Conservation (phyloP, 139 green algal species). For the Chlamydomonas sphaeroides region DNA sequence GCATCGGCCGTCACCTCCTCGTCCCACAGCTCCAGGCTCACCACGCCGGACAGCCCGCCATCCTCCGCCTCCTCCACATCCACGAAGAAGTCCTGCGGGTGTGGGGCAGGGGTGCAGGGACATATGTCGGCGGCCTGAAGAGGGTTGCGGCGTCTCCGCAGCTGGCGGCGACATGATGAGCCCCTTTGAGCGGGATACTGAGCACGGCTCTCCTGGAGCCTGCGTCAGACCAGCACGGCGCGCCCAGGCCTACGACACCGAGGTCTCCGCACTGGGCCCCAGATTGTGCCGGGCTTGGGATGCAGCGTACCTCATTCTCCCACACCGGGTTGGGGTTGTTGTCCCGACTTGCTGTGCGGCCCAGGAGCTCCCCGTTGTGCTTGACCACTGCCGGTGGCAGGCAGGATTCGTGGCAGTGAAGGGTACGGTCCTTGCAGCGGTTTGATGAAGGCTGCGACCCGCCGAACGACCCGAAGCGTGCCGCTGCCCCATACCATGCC, state of each 20-base stretch:
- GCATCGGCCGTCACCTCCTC: constrained; percentile 27
- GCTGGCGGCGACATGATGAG: neutral
- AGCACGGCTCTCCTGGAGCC: neutral
- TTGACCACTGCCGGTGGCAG: neutral
- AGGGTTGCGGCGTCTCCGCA: neutral
- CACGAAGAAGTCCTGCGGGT: constrained; percentile 31
- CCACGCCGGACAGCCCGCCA: neutral
- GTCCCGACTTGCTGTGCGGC: neutral
- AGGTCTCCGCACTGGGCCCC: too few species aligned
- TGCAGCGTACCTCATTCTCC: constrained; percentile 19
- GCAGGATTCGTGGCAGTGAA: too few species aligned
- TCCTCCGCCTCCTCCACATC: constrained; percentile 30
- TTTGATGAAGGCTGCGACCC: too few species aligned
- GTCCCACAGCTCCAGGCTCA: constrained; percentile 21
- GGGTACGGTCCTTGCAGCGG: too few species aligned
- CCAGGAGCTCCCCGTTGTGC: neutral
- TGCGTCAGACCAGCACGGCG: neutral
- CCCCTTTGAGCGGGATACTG: too few species aligned
- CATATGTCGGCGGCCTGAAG: neutral
- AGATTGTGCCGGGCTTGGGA: too few species aligned
- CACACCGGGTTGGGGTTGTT: constrained; percentile 35
- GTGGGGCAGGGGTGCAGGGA: neutral
- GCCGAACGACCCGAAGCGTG: too few species aligned
- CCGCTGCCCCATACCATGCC: too few species aligned
- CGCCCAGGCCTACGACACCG: neutral